phyloP scores from a whole-genome alignment of 768 basidiomycete species.

The Agrocybe praecox region DNA sequence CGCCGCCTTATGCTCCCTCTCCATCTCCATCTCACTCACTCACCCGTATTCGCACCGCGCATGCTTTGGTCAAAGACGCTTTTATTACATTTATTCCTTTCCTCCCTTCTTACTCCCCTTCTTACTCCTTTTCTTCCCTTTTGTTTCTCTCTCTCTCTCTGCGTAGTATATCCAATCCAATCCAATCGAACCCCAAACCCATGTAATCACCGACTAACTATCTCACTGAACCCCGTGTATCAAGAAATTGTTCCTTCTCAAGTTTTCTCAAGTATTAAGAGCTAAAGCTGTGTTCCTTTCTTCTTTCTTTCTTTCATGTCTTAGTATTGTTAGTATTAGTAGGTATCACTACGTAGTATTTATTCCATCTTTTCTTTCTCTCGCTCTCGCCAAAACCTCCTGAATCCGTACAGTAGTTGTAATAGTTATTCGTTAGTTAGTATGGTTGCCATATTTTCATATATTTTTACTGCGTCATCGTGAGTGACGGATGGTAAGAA shows the following conservation, averaged over 20 bases:
- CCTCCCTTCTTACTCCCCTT: background rate
- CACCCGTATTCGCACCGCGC: slow-evolving; percentile 12
- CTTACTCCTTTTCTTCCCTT: slow-evolving; percentile 10
- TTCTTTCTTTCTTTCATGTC: background rate
- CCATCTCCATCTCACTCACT: no score
- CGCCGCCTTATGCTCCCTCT: no score
- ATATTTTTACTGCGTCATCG: no score
- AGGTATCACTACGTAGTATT: slow-evolving; percentile 6
- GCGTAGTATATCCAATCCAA: background rate
- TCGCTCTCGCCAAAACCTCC: background rate
- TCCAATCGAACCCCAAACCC: background rate
- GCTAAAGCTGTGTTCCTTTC: background rate
- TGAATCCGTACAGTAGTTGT: background rate
- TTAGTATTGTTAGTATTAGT: background rate
- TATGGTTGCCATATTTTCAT: no score
- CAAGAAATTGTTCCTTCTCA: background rate
- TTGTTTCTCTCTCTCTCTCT: background rate
- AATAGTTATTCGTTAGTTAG: background rate
- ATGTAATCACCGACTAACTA: slow-evolving; percentile 20
- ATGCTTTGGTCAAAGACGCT: slow-evolving; percentile 28
- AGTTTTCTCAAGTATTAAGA: no score
- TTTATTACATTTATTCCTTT: slow-evolving; percentile 14
- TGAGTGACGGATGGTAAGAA: no score
- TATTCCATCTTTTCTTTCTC: slow-evolving; percentile 5
- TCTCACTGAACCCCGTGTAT: background rate